phyloP scores from a whole-genome alignment of 768 basidiomycete genomes.

The Suillus subluteus region DNA sequence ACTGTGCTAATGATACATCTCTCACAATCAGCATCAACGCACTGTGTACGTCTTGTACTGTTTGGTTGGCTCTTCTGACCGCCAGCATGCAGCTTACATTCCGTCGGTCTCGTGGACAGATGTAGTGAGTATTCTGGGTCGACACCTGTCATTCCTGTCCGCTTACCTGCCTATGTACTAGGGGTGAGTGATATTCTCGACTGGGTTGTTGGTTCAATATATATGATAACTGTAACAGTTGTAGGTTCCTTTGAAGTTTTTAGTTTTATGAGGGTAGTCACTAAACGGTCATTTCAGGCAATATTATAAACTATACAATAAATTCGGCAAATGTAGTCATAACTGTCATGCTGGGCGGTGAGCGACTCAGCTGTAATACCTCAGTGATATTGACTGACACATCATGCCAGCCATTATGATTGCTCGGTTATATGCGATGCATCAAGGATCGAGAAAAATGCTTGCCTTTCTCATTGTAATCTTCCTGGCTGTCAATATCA shows the following conservation, averaged over 20 bases:
- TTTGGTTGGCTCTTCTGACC: not conserved
- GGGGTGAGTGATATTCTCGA: too few species aligned
- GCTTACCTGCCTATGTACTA: not conserved
- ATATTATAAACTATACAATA: not conserved
- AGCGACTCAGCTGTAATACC: not conserved
- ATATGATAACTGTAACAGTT: too few species aligned
- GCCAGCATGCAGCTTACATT: not conserved
- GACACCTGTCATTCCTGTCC: too few species aligned
- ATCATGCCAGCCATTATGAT: not conserved
- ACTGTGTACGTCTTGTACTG: not conserved
- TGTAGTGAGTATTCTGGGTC: not conserved
- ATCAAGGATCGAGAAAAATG: too few species aligned
- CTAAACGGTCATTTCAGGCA: constrained; percentile 35
- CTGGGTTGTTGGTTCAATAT: too few species aligned
- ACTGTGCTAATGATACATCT: not conserved
- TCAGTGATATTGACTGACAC: not conserved
- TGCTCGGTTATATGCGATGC: too few species aligned
- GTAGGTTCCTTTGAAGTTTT: too few species aligned
- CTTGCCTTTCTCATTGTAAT: too few species aligned
- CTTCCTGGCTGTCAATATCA: too few species aligned
- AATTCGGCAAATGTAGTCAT: not conserved
- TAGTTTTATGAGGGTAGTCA: too few species aligned
- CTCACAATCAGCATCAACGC: not conserved
- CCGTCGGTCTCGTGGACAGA: not conserved
- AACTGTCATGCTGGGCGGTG: not conserved